Evolutionary conservation across 495 filamentous ascomycete genomes (phyloP), one percentile per base, ranked within the genome.

Genomic region (Wilcoxina mikolae): DNA sequence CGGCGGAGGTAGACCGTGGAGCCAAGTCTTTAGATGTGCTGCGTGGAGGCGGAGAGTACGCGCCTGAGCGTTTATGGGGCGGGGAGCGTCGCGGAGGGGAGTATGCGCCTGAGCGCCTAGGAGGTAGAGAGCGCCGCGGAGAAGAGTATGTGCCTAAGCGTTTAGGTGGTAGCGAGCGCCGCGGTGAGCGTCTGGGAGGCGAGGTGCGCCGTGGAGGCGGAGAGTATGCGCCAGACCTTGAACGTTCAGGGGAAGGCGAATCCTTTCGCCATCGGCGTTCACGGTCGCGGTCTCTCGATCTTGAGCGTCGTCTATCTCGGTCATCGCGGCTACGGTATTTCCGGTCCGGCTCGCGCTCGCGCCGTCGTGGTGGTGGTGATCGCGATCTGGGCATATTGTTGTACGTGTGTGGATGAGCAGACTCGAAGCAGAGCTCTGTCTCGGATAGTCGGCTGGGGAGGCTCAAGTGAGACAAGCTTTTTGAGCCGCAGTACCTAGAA

Each of bases 361-460:
- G 49, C 28, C 23, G 10, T 3, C 42, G 52, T 7, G 51, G 58
- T 35, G 58, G 58, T 23, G 58, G 60, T 33, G 60, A 62, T n/a
- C 54, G 58, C 17, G 60, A 55, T 12, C 60, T 53, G 26, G 58
- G 47, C 46, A 49, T 49, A 46, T 29, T 26, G 18, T 50, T n/a
- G n/a, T n/a, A n/a, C n/a, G n/a, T n/a, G n/a, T n/a, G n/a, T n/a
- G n/a, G n/a, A n/a, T n/a, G n/a, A n/a, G n/a, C n/a, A n/a, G n/a
- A n/a, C n/a, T n/a, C n/a, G n/a, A n/a, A n/a, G n/a, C n/a, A n/a
- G n/a, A n/a, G n/a, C n/a, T n/a, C n/a, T n/a, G n/a, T n/a, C n/a
- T n/a, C n/a, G n/a, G n/a, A n/a, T n/a, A n/a, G n/a, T n/a, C n/a
- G n/a, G n/a, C n/a, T n/a, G n/a, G n/a, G n/a, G n/a, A n/a, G n/a